Percentiles rank a stretch among this genome's conserved stretches.
Conservation (phyloP, 106 monocot species). For the Platanthera guangdongensis region DNA sequence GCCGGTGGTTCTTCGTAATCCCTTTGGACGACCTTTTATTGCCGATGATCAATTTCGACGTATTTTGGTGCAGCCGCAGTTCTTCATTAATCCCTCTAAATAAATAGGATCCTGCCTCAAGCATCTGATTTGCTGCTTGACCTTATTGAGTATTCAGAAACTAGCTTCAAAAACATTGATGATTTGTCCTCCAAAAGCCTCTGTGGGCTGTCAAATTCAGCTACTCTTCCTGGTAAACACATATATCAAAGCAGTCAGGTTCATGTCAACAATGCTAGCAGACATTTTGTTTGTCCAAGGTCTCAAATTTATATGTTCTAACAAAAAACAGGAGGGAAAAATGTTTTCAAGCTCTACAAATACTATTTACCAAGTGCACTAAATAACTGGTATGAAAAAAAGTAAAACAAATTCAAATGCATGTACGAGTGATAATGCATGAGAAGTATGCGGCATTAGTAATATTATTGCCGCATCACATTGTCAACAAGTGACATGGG, state of each 20-base stretch:
- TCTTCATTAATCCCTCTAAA: neutral
- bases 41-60: neutral
- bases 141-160: slow-evolving; percentile 80
- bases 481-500: too few species aligned
- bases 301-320: too few species aligned
- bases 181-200: slow-evolving; percentile 68
- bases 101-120: slow-evolving; percentile 10
- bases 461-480: too few species aligned
- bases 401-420: too few species aligned
- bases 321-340: too few species aligned
- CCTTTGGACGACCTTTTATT: neutral
- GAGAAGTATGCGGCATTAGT: too few species aligned
- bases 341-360: too few species aligned
- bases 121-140: slow-evolving; percentile 46
- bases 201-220: slow-evolving; percentile 73
- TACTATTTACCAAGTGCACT: too few species aligned
- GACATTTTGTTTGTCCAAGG: too few species aligned
- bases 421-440: too few species aligned
- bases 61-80: neutral
- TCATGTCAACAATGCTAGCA: too few species aligned
- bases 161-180: slow-evolving; percentile 87
- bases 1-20: neutral
- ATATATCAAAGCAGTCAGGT: neutral
- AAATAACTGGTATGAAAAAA: too few species aligned
- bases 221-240: slow-evolving; percentile 54